These are phyloP conservation scores for Oleoguttula mirabilis DNA, from an alignment of 495 filamentous ascomycete genomes.

Conservation along the genomic window DNA sequence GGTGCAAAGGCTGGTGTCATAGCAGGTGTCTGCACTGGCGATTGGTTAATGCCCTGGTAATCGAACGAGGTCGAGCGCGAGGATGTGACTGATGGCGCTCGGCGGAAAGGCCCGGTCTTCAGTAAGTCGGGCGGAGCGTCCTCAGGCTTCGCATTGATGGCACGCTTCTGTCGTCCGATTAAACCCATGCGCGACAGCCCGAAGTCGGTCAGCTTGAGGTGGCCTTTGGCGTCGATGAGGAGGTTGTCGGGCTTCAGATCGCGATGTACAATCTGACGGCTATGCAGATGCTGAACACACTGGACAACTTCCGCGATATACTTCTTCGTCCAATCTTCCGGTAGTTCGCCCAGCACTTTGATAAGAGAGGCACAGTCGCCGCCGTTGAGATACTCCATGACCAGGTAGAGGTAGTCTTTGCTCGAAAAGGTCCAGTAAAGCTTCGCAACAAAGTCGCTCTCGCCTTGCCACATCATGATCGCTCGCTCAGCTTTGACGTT, in stretches of 20 bases:
- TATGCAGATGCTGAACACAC: constrained; percentile 89
- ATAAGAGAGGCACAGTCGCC: constrained; percentile 95
- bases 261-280: constrained; percentile 86
- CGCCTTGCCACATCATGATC: constrained; percentile 99
- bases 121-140: constrained; percentile 82
- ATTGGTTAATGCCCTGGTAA: constrained; percentile 56
- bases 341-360: constrained; percentile 77
- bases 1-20: constrained; percentile 68
- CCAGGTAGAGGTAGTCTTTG: constrained; percentile 96
- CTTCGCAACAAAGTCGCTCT: constrained; percentile 98
- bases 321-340: constrained; percentile 95
- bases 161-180: constrained; percentile 88
- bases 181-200: constrained; percentile 95
- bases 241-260: constrained; percentile 97
- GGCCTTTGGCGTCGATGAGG: constrained; percentile 90
- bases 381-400: constrained; percentile 98
- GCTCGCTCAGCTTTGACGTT: constrained; percentile 97
- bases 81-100: constrained; percentile 73
- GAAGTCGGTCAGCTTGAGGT: constrained; percentile 95
- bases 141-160: constrained; percentile 60
- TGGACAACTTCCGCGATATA: constrained; percentile 93
- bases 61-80: constrained; percentile 96
- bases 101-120: constrained; percentile 81
- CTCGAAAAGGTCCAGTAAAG: constrained; percentile 99
- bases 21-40: constrained; percentile 71